Base-by-base conservation (phyloP, 352 stramenopile species). In the Peronospora farinosa region DNA sequence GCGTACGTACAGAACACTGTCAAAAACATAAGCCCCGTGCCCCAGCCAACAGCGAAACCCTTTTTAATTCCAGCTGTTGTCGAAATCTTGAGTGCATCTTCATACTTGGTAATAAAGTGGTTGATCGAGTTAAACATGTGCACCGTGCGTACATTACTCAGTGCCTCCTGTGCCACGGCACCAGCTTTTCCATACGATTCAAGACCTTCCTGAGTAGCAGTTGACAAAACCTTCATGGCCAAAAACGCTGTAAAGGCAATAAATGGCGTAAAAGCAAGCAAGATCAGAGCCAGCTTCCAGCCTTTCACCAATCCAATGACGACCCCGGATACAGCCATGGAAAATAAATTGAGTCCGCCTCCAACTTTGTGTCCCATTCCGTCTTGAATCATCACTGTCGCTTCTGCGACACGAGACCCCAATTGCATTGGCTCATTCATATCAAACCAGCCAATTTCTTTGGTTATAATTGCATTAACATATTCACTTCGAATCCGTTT, bases 51-150 rank as follows among this genome's bases (percentile, higher is more conserved):
- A 0, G 78, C 72, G 11, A 85, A 36, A 3, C 51, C 63, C 32
- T 68, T 68, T 31, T 60, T 68, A 47, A 86, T 72, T 1, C 76
- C 74, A n/a, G 73, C 68, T 11, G 51, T 46, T 7, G 67, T 80
- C 12, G 78, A 73, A 37, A 63, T 30, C 5, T 50, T 40, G 17
- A 92, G 40, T 2, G 78, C 72, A 1, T 36, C 45, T 16, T 81
- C 58, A 47, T 90, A 92, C 46, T 89, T 87, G 31, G 13, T 19
- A 11, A 72, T 56, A 33, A 89, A 84, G 23, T 82, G 61, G 6
- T 62, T 40, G 23, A 86, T 73, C 1, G 78, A 65, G 50, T 86
- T 88, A 65, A 90, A 86, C 67, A 84, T 79, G 67, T 88, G 71
- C 28, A 92, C 79, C 0, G 80, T 92, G 19, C 77, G 75, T 5